Percentiles rank a stretch among this genome's conserved stretches.
phyloP scores from a whole-genome alignment of 805 yeast species.

The Starmerella riodocensis region DNA sequence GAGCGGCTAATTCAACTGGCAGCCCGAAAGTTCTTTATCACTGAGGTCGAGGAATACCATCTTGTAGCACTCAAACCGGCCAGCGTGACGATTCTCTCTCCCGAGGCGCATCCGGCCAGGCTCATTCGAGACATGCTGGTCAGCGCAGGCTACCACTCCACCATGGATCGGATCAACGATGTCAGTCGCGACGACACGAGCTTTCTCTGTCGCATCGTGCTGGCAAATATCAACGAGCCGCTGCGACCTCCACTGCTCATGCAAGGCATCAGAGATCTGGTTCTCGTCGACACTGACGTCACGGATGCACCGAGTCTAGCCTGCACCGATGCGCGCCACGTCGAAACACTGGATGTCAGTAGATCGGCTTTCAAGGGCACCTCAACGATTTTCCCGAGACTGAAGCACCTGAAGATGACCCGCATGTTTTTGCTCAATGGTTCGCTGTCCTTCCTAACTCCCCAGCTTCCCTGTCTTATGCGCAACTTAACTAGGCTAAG shows the following conservation, averaged over 20 bases:
- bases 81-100: conserved; percentile 11
- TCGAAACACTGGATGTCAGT: conserved; percentile 12
- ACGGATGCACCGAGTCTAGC: conserved; percentile 14
- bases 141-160: conserved; percentile 16
- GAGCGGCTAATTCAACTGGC: conserved; percentile 57
- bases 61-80: conserved; percentile 15
- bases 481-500: conserved; percentile 53
- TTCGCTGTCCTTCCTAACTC: not conserved
- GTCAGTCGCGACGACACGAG: conserved; percentile 20
- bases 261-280: conserved; percentile 11
- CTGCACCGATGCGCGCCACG: conserved; percentile 4
- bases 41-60: conserved; percentile 14
- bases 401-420: conserved; percentile 4
- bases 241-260: conserved; percentile 14
- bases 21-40: conserved; percentile 49
- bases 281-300: conserved; percentile 13
- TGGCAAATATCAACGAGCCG: conserved; percentile 13
- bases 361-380: conserved; percentile 15
- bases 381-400: conserved; percentile 2
- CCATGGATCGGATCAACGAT: conserved; percentile 10
- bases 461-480: conserved; percentile 1
- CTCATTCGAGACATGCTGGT: conserved; percentile 12
- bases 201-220: conserved; percentile 20
- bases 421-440: conserved; percentile 2
- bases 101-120: conserved; percentile 12